Evolutionary conservation across 495 filamentous ascomycete genomes (phyloP), one percentile per base, ranked within the genome.

Genomic region (Monascus purpureus): DNA sequence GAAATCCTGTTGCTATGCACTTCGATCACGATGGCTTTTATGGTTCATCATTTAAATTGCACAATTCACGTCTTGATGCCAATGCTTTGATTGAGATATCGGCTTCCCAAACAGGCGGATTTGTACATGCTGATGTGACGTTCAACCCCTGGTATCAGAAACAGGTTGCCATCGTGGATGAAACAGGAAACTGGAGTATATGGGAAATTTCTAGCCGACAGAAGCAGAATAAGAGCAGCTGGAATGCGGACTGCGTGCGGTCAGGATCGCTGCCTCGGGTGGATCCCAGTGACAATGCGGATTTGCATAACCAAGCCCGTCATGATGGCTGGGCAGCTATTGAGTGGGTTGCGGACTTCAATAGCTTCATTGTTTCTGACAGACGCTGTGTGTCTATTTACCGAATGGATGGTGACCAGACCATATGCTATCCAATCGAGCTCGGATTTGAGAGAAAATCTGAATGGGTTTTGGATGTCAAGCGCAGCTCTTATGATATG

Each of bases 91-190:
- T 74, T 23, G 63, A 65, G 8, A 57, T 90, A 25, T 46, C 58
- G 0, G 54, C 46, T 6, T 50, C 59, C 9, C 43, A 64, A 18
- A 80, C 73, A 1, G 73, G 73, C 14, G 72, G 71, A 0, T 50
- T 43, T 18, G 41, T 59, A 6, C 81, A 88, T 49, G 70, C 73
- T 0, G 80, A 90, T 53, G 67, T 86, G 6, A 52, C 75, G 7
- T 92, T 93, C 46, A 86, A 81, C 41, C 79, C 81, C n/a, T 76
- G 71, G 60, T 68, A 74, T 42, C 57, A 67, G 37, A 63, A 65
- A 8, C 77, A 81, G 47, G 54, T 93, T 29, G 82, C 63, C 7
- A 65, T 90, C 14, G 62, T 93, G 14, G 85, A 93, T 45, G 65
- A 71, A 25, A 44, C 52, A 27, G 86, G 84, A 0, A 58, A 61